Evolutionary conservation across 805 yeast genomes (phyloP).

Genomic region (Hanseniaspora pseudoguilliermondii): DNA sequence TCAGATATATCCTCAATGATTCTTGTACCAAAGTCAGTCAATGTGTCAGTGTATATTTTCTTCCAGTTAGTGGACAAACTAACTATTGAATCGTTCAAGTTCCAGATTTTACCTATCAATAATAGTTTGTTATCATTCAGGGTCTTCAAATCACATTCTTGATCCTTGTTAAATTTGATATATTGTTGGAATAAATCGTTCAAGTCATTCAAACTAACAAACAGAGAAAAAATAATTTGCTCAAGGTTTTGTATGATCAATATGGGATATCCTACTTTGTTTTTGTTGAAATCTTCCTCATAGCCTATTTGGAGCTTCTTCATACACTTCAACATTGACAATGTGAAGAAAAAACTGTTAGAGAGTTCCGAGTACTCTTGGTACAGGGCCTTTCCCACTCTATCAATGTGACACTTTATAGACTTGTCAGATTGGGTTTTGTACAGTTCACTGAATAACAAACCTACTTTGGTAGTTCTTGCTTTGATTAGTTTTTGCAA

Average conservation of each 20-base stretch:
- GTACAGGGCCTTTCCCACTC: constrained; percentile 14
- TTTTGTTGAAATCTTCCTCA: constrained; percentile 19
- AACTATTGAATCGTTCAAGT: constrained; percentile 36
- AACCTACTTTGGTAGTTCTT: constrained; percentile 55
- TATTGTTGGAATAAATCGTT: constrained; percentile 10
- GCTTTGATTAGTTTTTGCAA: constrained; percentile 51
- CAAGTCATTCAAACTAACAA: background rate
- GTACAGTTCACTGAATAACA: constrained; percentile 15
- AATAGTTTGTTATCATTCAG: constrained; percentile 33
- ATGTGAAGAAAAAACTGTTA: constrained; percentile 13
- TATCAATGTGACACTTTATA: background rate
- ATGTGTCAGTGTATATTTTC: background rate
- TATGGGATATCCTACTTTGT: constrained; percentile 38
- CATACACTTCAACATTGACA: constrained; percentile 18
- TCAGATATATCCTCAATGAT: constrained; percentile 8
- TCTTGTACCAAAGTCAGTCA: background rate
- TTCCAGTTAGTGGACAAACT: background rate
- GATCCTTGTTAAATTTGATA: background rate
- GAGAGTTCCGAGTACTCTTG: constrained; percentile 23
- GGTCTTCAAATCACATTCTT: background rate
- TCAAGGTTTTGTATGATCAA: constrained; percentile 40
- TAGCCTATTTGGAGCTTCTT: constrained; percentile 24
- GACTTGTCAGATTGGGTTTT: background rate
- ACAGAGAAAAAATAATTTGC: constrained; percentile 15
- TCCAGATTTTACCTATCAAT: constrained; percentile 60